Base-by-base conservation (phyloP, 352 stramenopile genomes). In the Pythium folliculosum region DNA sequence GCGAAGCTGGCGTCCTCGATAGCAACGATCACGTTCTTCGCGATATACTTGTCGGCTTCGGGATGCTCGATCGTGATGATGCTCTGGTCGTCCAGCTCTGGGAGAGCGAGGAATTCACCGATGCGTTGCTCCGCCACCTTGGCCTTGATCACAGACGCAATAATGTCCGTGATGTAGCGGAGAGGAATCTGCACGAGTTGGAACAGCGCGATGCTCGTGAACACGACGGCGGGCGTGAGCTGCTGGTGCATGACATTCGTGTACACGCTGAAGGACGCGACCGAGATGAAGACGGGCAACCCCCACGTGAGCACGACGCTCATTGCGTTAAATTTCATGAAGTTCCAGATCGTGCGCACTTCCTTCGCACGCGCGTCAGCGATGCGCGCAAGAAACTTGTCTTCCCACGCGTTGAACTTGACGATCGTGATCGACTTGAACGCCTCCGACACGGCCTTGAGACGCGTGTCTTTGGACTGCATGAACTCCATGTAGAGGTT, bases 331-430 rank as follows among this genome's bases (percentile, higher is more conserved):
- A 45, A 45, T 7, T 45, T 45, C 38, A 45, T 45, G 38, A 45
- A 19, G 16, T 45, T 19, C 38, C 38, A 45, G 12, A 45, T 13
- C 16, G 38, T 45, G 38, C 16, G 10, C 12, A 45, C 12, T 7
- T 45, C 38, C 8, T 45, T 45, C 12, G 38, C 3, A 7, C 38
- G 38, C 8, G 16, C 38, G 8, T 13, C 38, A 7, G 10, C 38
- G 38, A 45, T 45, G 10, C 38, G 38, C 2, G 10, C 38, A 2
- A 45, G 16, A 19, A 45, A 45, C 16, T 45, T 45, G 38, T 45
- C 60, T 62, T 71, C 95, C 89, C 88, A 98, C 3, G 89, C 88
- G 73, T 97, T 97, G 57, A 97, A 91, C 77, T 98, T 98, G 78
- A 98, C 86, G 62, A 97, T 92, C n/a, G 81, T 73, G 64, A 98